These are phyloP conservation scores for Durio zibethinus DNA, from an alignment of 345 rosid species.

Conservation along the genomic window DNA sequence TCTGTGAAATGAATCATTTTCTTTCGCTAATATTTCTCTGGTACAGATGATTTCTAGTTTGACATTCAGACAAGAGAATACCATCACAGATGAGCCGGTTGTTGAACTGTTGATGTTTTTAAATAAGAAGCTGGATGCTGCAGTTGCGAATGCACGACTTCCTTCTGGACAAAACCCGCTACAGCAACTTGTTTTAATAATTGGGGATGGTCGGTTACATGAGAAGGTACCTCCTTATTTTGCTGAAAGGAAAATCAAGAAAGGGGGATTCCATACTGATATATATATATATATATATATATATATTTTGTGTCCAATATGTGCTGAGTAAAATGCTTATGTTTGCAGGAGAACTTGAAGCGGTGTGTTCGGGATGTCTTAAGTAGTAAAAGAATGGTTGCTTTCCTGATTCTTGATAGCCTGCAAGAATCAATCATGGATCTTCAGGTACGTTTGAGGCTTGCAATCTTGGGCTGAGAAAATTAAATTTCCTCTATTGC, in stretches of 20 bases:
- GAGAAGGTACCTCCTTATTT: slow-evolving; percentile 52
- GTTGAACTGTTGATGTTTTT: slow-evolving; percentile 66
- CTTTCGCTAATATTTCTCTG: slow-evolving; percentile 9
- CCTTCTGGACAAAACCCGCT: slow-evolving; percentile 94
- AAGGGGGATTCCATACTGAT: no score
- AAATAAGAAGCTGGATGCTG: slow-evolving; percentile 62
- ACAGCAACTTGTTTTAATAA: slow-evolving; percentile 89
- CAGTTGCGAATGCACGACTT: slow-evolving; percentile 63
- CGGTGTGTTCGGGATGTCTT: slow-evolving; percentile 69
- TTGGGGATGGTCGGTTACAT: slow-evolving; percentile 87
- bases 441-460: slow-evolving; percentile 43
- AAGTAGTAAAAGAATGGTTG: slow-evolving; percentile 84
- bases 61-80: slow-evolving; percentile 88
- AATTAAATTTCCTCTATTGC: background rate
- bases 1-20: background rate
- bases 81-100: slow-evolving; percentile 74
- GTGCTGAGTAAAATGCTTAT: background rate
- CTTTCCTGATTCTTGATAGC: slow-evolving; percentile 76
- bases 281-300: no score
- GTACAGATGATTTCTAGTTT: slow-evolving; percentile 76
- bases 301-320: background rate
- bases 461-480: background rate
- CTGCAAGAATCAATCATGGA: slow-evolving; percentile 65
- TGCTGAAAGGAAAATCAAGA: background rate
- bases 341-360: slow-evolving; percentile 56